A percentile compares a stretch with the other conserved stretches of the same genome.
Evolutionary conservation across 441 rosid species (phyloP).

Genomic region (Gossypium gossypioides): DNA sequence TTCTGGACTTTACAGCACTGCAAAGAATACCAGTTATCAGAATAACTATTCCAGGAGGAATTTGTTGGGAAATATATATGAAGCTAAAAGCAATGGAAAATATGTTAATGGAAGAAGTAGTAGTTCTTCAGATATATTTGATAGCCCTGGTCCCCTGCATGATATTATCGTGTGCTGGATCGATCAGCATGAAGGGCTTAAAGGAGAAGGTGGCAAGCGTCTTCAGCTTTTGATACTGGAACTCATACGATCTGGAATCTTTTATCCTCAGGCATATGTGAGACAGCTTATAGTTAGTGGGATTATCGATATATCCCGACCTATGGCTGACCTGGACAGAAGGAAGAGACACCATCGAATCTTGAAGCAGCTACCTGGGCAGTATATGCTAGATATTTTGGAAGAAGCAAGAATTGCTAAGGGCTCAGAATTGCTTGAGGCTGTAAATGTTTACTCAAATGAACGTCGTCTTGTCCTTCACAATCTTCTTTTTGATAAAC

Average conservation of each 20-base stretch:
- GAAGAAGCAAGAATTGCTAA: slow-evolving; percentile 63
- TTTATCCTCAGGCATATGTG: slow-evolving; percentile 83
- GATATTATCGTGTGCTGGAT: slow-evolving; percentile 96
- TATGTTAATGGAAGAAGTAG: slow-evolving; percentile 16
- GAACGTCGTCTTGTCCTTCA: slow-evolving; percentile 76
- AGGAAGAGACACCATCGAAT: slow-evolving; percentile 69
- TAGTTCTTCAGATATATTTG: slow-evolving; percentile 46
- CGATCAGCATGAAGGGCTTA: slow-evolving; percentile 85
- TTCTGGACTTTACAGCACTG: slow-evolving; percentile 27
- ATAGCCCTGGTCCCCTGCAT: slow-evolving; percentile 90
- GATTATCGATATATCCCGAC: slow-evolving; percentile 51
- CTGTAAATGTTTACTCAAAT: slow-evolving; percentile 61
- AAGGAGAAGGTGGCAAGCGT: slow-evolving; percentile 65
- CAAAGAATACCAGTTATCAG: slow-evolving; percentile 27
- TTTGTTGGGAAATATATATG: slow-evolving; percentile 27
- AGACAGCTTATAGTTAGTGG: slow-evolving; percentile 92
- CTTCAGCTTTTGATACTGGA: slow-evolving; percentile 74
- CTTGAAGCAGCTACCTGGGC: slow-evolving; percentile 79
- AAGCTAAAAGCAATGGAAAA: slow-evolving; percentile 23
- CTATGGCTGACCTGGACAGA: slow-evolving; percentile 41
- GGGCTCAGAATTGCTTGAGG: slow-evolving; percentile 52
- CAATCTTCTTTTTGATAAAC: slow-evolving; percentile 31
- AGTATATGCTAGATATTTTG: slow-evolving; percentile 47
- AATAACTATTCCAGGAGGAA: slow-evolving; percentile 26
- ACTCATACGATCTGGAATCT: slow-evolving; percentile 74